phyloP scores from a whole-genome alignment of 2,329 filamentous ascomycete species.

The Xylariaceae sp. region DNA sequence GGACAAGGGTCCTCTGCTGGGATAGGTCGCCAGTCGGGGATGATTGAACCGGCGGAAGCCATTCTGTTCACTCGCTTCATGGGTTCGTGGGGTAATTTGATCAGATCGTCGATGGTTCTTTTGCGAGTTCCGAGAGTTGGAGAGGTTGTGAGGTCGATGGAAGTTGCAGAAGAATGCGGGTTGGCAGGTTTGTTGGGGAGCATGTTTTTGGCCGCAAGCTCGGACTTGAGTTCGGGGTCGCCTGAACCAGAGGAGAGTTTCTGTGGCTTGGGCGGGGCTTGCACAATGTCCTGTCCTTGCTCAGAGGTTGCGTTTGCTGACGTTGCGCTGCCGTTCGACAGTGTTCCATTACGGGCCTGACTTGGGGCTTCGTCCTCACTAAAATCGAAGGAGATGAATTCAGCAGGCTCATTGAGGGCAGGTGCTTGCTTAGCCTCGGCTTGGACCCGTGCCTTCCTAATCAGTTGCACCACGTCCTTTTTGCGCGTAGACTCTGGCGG shows the following conservation, averaged over 20 bases:
- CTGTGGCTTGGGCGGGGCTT: slow-evolving; percentile 16
- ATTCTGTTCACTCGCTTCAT: slow-evolving; percentile 49
- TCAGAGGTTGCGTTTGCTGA: neutral
- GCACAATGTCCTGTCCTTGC: too few species aligned
- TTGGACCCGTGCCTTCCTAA: slow-evolving; percentile 78
- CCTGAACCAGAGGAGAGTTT: too few species aligned
- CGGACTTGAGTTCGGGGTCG: neutral
- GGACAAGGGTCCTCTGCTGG: slow-evolving; percentile 47
- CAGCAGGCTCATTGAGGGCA: slow-evolving; percentile 57
- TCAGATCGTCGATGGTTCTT: slow-evolving; percentile 64
- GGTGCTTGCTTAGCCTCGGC: slow-evolving; percentile 43
- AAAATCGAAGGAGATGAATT: slow-evolving; percentile 85
- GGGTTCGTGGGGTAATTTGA: slow-evolving; percentile 53
- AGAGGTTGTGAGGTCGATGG: slow-evolving; percentile 36
- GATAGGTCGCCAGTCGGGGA: slow-evolving; percentile 48
- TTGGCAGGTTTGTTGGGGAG: too few species aligned
- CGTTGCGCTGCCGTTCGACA: neutral
- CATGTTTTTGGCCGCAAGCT: neutral
- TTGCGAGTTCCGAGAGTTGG: slow-evolving; percentile 62
- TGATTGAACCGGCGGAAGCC: slow-evolving; percentile 45
- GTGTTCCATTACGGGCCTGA: slow-evolving; percentile 14
- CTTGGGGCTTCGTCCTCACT: slow-evolving; percentile 48
- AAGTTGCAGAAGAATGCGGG: slow-evolving; percentile 16
- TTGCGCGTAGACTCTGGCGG: slow-evolving; percentile 67
- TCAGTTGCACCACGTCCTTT: slow-evolving; percentile 84